These are phyloP conservation scores for Ustilago xerochloae DNA, from an alignment of 1,284 basidiomycete genomes.

Conservation along the genomic window DNA sequence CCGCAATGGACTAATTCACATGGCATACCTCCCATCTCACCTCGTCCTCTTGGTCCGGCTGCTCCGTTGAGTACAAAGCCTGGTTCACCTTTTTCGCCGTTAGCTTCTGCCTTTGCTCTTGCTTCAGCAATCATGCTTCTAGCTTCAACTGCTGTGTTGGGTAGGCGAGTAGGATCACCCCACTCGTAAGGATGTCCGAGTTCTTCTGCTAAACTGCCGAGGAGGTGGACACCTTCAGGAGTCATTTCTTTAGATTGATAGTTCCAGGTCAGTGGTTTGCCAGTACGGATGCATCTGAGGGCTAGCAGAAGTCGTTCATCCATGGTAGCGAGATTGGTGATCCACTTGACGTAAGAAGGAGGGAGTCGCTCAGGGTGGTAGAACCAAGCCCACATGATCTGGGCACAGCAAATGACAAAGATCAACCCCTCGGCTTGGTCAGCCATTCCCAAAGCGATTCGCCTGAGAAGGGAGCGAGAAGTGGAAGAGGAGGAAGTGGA, in stretches of 20 bases:
- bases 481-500: neutral
- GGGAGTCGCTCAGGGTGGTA: conserved; percentile 65
- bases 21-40: conserved; percentile 64
- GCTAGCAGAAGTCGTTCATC: conserved; percentile 66
- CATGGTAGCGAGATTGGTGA: conserved; percentile 66
- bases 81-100: conserved; percentile 1
- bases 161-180: conserved; percentile 55
- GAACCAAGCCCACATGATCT: conserved; percentile 67
- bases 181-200: conserved; percentile 58
- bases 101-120: neutral
- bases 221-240: conserved; percentile 38
- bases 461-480: conserved; percentile 1
- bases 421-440: conserved; percentile 57
- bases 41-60: conserved; percentile 50
- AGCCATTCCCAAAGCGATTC: conserved; percentile 6
- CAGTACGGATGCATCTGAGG: conserved; percentile 56
- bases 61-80: conserved; percentile 55
- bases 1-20: conserved; percentile 68
- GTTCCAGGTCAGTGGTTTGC: conserved; percentile 57
- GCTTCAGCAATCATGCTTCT: conserved; percentile 19
- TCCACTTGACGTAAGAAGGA: conserved; percentile 66
- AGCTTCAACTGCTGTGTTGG: conserved; percentile 40
- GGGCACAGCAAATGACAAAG: conserved; percentile 61
- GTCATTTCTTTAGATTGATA: conserved; percentile 59
- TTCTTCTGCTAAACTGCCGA: conserved; percentile 53